These are phyloP conservation scores for Escovopsis sp. DNA, from an alignment of 2,329 filamentous ascomycete genomes.

Conservation along the genomic window DNA sequence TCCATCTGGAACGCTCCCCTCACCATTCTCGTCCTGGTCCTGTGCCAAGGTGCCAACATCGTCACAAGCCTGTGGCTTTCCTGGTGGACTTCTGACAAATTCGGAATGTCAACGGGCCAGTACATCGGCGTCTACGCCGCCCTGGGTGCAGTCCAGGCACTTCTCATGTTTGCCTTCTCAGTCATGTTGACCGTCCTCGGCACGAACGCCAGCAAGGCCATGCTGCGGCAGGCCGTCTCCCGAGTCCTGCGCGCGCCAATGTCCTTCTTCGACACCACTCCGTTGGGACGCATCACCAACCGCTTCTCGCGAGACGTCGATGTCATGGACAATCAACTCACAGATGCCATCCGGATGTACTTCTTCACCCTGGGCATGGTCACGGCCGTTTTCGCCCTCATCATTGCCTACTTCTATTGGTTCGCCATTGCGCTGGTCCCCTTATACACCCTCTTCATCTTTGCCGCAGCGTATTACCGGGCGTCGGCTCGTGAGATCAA, in stretches of 20 bases:
- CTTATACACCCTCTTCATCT: constrained; percentile 62
- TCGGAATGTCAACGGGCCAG: constrained; percentile 45
- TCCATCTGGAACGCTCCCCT: constrained; percentile 54
- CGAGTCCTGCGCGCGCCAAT: constrained; percentile 59
- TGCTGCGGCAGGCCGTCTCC: constrained; percentile 68
- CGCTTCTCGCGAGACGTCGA: constrained; percentile 92
- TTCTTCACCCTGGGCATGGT: constrained; percentile 75
- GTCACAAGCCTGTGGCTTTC: constrained; percentile 83
- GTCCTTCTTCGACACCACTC: constrained; percentile 96
- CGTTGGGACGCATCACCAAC: constrained; percentile 87
- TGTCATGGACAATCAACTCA: constrained; percentile 87
- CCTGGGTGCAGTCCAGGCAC: constrained; percentile 55
- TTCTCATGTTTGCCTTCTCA: constrained; percentile 70
- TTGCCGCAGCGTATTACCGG: constrained; percentile 78
- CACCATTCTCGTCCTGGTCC: constrained; percentile 44
- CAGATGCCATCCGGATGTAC: constrained; percentile 86
- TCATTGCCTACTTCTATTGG: constrained; percentile 92
- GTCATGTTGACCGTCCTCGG: constrained; percentile 64
- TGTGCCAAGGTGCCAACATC: constrained; percentile 75
- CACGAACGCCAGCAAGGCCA: constrained; percentile 65
- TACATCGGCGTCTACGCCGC: constrained; percentile 64
- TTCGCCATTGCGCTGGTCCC: constrained; percentile 51
- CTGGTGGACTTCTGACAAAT: constrained; percentile 80
- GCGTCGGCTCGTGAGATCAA: constrained; percentile 88
- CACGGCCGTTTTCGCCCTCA: constrained; percentile 68